A percentile compares a stretch with the other conserved stretches of the same genome.
phyloP scores from a whole-genome alignment of 2,329 filamentous ascomycete species.

The Clonostachys byssicola region DNA sequence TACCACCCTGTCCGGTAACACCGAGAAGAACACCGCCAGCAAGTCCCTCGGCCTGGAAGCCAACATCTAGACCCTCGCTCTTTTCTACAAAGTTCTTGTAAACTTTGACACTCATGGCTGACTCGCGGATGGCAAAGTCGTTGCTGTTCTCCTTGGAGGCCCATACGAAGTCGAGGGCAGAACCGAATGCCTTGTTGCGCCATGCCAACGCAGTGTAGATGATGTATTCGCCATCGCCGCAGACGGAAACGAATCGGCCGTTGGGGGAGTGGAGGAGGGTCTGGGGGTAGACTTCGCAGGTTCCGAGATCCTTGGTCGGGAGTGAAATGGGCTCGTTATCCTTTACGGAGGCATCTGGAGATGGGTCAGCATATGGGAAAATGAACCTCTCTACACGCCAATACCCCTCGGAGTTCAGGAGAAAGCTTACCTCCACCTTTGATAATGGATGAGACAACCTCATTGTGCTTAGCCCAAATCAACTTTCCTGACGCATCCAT shows the following conservation, averaged over 20 bases:
- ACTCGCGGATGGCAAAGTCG: constrained; percentile 96
- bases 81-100: constrained; percentile 98
- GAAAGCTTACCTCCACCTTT: constrained; percentile 66
- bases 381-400: neutral
- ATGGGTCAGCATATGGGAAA: constrained; percentile 15
- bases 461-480: constrained; percentile 92
- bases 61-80: constrained; percentile 81
- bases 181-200: constrained; percentile 96
- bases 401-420: neutral
- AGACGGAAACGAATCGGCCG: constrained; percentile 74
- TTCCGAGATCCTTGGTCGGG: constrained; percentile 90
- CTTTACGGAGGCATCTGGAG: constrained; percentile 70
- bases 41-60: constrained; percentile 90
- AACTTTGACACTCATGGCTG: constrained; percentile 88
- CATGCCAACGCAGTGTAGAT: constrained; percentile 96
- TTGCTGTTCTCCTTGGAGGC: constrained; percentile 96
- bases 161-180: constrained; percentile 95
- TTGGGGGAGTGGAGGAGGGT: constrained; percentile 95
- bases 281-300: constrained; percentile 94
- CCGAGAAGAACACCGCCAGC: constrained; percentile 86
- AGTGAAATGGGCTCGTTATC: constrained; percentile 84
- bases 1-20: constrained; percentile 90
- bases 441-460: constrained; percentile 92
- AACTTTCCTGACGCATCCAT: constrained; percentile 97
- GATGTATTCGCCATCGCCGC: constrained; percentile 97